Evolutionary conservation across 768 basidiomycete species (phyloP).

Genomic region (Psilocybe azurescens): DNA sequence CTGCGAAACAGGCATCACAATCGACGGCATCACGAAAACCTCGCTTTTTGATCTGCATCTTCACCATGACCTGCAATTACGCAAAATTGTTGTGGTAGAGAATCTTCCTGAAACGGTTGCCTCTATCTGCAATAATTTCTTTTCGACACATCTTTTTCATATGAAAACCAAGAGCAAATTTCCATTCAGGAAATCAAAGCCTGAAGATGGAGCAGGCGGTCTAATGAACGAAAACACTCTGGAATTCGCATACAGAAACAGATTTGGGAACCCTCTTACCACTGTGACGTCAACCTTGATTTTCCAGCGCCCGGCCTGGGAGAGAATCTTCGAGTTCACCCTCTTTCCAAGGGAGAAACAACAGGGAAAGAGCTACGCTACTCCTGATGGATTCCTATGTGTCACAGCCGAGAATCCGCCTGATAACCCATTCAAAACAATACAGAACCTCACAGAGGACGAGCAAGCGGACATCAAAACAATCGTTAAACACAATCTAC

Average conservation of each 20-base stretch:
- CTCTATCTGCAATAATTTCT: not conserved
- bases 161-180: not conserved
- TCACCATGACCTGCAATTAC: not conserved
- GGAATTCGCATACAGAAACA: not conserved
- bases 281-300: not conserved
- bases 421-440: too few relatives aligned
- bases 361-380: not conserved
- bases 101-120: not conserved
- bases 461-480: too few relatives aligned
- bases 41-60: not conserved
- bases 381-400: not conserved
- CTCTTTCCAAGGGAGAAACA: not conserved
- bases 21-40: not conserved
- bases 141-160: not conserved
- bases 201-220: not conserved
- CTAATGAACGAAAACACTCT: not conserved
- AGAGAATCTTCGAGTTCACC: not conserved
- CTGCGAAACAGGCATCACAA: not conserved
- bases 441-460: too few relatives aligned
- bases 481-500: not conserved
- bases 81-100: not conserved
- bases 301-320: not conserved
- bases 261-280: not conserved
- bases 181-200: not conserved
- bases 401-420: not conserved